A percentile compares a stretch with the other conserved stretches of the same genome.
Evolutionary conservation across 805 yeast species (phyloP).

Genomic region (Yamadazyma takamatsuzukensis): DNA sequence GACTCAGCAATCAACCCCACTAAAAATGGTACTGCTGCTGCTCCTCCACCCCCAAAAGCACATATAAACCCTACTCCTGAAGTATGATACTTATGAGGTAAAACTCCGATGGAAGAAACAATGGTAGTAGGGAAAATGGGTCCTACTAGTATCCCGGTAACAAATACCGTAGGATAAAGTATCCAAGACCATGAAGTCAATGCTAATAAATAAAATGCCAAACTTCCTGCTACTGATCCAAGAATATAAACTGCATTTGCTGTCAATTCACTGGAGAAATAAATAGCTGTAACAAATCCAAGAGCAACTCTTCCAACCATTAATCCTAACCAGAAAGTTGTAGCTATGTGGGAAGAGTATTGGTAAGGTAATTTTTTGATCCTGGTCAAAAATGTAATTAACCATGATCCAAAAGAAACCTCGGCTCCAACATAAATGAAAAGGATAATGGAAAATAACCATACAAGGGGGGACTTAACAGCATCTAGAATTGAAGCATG

Average conservation of each 20-base stretch:
- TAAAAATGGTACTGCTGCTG: slow-evolving; percentile 67
- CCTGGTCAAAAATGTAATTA: slow-evolving; percentile 44
- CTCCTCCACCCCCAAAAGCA: slow-evolving; percentile 80
- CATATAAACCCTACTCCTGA: slow-evolving; percentile 71
- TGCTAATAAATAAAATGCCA: slow-evolving; percentile 23
- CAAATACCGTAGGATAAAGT: slow-evolving; percentile 32
- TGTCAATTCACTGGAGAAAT: slow-evolving; percentile 43
- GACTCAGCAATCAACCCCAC: slow-evolving; percentile 49
- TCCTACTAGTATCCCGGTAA: slow-evolving; percentile 49
- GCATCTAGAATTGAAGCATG: slow-evolving; percentile 22
- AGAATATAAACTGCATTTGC: slow-evolving; percentile 41
- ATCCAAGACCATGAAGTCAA: slow-evolving; percentile 26
- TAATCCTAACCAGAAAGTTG: slow-evolving; percentile 50
- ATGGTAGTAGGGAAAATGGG: slow-evolving; percentile 67
- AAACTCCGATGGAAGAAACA: slow-evolving; percentile 54
- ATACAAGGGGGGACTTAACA: slow-evolving; percentile 32
- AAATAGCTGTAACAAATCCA: slow-evolving; percentile 52
- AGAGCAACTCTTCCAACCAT: slow-evolving; percentile 45
- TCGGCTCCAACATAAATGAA: slow-evolving; percentile 53
- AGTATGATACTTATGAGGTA: slow-evolving; percentile 60
- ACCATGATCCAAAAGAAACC: slow-evolving; percentile 52
- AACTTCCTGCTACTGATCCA: slow-evolving; percentile 25
- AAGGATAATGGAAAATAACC: slow-evolving; percentile 38
- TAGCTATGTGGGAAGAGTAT: slow-evolving; percentile 44
- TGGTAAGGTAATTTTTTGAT: slow-evolving; percentile 34